Base-by-base conservation (phyloP, 208 protist genomes). In the Trypanosoma scelopori region DNA sequence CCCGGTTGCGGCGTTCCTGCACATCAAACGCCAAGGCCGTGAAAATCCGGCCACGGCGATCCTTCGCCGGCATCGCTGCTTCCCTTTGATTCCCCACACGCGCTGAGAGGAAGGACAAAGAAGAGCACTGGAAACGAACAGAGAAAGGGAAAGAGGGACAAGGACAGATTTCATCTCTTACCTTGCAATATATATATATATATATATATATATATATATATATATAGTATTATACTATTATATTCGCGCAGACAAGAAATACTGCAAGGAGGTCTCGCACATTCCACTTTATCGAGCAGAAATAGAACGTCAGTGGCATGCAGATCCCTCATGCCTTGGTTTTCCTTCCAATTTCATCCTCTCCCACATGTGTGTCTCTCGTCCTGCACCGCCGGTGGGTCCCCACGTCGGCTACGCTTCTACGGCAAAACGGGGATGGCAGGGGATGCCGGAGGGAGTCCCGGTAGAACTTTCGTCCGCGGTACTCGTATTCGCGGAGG, bases 381-480 rank as follows among this genome's bases (percentile, higher is more conserved):
- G 57, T 23, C 25, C n/a, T 46, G 23, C 48, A 9, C 39, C n/a
- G 39, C 27, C 13, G 28, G 43, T 28, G n/a, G 13, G 25, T 15
- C 27, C 0, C 27, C 16, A 13, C 22, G 3, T 9, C 32, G 4
- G 25, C 18, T 37, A 9, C 3, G 3, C 9, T 11, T 9, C 25
- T 67, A 67, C 23, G 23, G 50, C 39, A 7, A 1, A 13, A 60
- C 16, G 15, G 85, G 76, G 53, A 89, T 66, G 9, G 81, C 74
- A 61, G 79, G 76, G n/a, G 52, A 46, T 2, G 78, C 57, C 35
- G 55, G 68, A 27, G 82, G 83, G 27, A 95, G 79, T 16, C 84
- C 89, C 3, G 86, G 84, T 25, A 91, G 70, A 46, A 87, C 77
- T 47, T 72, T 81, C 22, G 81, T 83, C 35, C 86, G 89, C 48